These are phyloP conservation scores for Candida qinlingensis DNA, from an alignment of 805 yeast genomes.

Conservation along the genomic window DNA sequence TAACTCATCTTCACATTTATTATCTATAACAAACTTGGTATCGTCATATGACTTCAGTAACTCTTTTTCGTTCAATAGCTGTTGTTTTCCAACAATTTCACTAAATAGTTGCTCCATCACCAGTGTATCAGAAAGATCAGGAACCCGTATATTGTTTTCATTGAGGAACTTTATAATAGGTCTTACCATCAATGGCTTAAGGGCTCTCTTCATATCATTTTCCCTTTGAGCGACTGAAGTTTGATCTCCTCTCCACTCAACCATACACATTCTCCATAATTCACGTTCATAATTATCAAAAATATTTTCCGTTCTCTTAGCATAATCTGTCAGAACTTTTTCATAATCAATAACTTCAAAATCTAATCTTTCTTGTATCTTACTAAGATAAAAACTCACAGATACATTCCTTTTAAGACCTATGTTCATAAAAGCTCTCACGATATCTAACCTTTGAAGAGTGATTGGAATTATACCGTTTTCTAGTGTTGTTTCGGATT, in stretches of 20 bases:
- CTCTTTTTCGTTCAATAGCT: not conserved
- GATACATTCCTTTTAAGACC: not conserved
- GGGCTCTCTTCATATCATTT: not conserved
- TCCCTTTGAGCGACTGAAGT: not conserved
- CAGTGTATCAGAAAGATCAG: no score
- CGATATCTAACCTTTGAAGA: no score
- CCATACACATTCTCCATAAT: not conserved
- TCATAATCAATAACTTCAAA: not conserved
- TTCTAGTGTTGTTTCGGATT: not conserved
- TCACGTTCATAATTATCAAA: not conserved
- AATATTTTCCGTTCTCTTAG: not conserved
- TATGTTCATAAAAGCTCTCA: not conserved
- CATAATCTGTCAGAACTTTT: not conserved
- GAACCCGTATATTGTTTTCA: no score
- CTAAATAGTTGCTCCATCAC: no score
- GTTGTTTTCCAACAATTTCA: not conserved
- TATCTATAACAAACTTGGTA: constrained; percentile 7
- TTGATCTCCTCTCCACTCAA: not conserved
- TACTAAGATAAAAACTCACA: not conserved
- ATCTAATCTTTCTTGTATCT: not conserved
- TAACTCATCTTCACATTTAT: constrained; percentile 3
- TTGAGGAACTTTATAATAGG: no score
- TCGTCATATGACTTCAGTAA: not conserved
- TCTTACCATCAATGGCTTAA: no score
- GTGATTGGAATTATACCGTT: no score